Evolutionary conservation across 2,329 filamentous ascomycete genomes (phyloP), one percentile per base, ranked within the genome.

Genomic region (Cladosporium sp.): DNA sequence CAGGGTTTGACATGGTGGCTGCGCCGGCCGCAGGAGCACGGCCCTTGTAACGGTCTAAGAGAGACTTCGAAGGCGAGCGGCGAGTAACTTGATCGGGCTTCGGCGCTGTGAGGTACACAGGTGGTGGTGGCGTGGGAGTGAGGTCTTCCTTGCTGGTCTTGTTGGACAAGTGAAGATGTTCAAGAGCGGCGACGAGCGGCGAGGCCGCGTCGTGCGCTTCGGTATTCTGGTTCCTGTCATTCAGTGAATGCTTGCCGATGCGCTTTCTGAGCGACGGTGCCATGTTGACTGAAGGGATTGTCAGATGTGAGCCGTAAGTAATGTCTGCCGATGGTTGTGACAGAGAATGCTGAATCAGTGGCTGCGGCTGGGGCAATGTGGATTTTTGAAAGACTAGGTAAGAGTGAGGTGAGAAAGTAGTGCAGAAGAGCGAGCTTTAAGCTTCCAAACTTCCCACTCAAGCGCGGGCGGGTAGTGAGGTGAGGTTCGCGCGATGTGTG

Each of bases 41-140:
- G 4, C n/a, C 10, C 41, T 52, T 54, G 46, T 54, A 54, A 33
- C 54, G 40, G 6, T 56, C 46, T 2, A 56, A 46, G 9, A 56
- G 18, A 7, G 43, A 46, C 16, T 49, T 53, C 3, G 54, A 51
- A 2, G 54, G 51, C 19, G 54, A 56, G 22, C 35, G 28, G 7
- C 22, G 49, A 33, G 35, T 3, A 9, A 46, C 43, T 10, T 52
- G 37, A 14, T 34, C 35, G 33, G 43, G 19, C 14, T 34, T 19
- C 13, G 49, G 41, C 18, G 37, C 18, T n/a, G 46, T 18, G 14
- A 46, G 35, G 10, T 33, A 35, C 13, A 33, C 16, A 28, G 54
- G 43, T 14, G 55, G 52, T 13, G 46, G 44, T 6, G 46, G 38
- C 10, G 49, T 45, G 43, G 44, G n/a, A 32, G 13, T 43, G 40